Conservation (phyloP, 805 yeast species). For the Monosporozyma unispora region DNA sequence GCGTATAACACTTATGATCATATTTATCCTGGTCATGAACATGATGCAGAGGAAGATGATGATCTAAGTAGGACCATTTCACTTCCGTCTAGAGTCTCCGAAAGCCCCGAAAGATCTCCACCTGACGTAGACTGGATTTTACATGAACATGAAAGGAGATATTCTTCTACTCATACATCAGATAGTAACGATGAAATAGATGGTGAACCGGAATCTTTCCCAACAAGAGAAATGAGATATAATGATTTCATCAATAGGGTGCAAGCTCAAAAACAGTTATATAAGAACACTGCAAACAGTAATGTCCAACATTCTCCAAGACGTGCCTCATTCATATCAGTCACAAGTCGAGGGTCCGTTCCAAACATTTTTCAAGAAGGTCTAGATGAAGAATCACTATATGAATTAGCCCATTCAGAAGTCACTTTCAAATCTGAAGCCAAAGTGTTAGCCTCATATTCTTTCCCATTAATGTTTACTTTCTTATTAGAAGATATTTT, state of each 20-base stretch:
- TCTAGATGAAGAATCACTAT: conserved; percentile 16
- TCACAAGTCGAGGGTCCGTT: conserved; percentile 25
- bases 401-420: conserved; percentile 26
- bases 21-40: not conserved
- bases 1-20: conserved; percentile 6
- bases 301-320: conserved; percentile 7
- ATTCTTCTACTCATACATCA: conserved; percentile 25
- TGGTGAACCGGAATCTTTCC: conserved; percentile 8
- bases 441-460: conserved; percentile 30
- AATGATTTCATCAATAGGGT: conserved; percentile 27
- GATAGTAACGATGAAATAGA: conserved; percentile 14
- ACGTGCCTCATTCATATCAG: conserved; percentile 24
- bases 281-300: conserved; percentile 3
- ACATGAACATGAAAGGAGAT: conserved; percentile 34
- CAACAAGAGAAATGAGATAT: conserved; percentile 21
- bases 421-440: conserved; percentile 33
- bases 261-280: conserved; percentile 17
- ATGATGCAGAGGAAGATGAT: conserved; percentile 20
- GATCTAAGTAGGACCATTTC: conserved; percentile 35
- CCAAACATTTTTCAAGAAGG: conserved; percentile 27
- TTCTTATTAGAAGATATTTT: conserved; percentile 66
- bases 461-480: conserved; percentile 55
- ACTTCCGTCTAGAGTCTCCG: conserved; percentile 34
- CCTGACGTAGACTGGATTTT: conserved; percentile 34
- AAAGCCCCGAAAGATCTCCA: conserved; percentile 25